A percentile compares a stretch with the other conserved stretches of the same genome.
Conservation (phyloP, 768 basidiomycete genomes). For the Cystofilobasidium capitatum region DNA sequence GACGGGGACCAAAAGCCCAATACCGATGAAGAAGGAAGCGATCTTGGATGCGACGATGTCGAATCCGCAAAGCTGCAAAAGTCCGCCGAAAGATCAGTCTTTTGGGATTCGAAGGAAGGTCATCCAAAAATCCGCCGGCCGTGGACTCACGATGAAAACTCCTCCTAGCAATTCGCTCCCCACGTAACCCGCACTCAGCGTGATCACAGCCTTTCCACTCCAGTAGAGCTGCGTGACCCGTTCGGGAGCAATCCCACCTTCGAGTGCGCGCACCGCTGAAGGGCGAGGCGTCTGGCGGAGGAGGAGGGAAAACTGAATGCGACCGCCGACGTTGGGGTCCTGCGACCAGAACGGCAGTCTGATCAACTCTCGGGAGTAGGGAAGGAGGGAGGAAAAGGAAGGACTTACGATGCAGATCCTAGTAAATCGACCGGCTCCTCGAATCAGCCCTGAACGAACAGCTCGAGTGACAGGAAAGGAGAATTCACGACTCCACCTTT, state of each 20-base stretch:
- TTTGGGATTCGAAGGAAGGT: background rate
- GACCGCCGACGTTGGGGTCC: slow-evolving; percentile 71
- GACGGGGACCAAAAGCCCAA: slow-evolving; percentile 76
- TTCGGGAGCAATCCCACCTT: slow-evolving; percentile 60
- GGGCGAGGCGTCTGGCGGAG: slow-evolving; percentile 16
- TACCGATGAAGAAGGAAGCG: slow-evolving; percentile 76
- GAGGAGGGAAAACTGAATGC: slow-evolving; percentile 43
- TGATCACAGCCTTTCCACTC: background rate
- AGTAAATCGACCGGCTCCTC: slow-evolving; percentile 59
- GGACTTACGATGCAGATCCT: slow-evolving; percentile 62
- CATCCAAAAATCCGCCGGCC: background rate
- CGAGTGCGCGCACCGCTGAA: slow-evolving; percentile 60
- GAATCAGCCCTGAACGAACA: background rate
- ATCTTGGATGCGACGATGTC: slow-evolving; percentile 85
- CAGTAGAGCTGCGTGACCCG: slow-evolving; percentile 9
- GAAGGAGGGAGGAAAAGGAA: background rate
- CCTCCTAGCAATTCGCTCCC: slow-evolving; percentile 75
- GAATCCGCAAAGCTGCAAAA: slow-evolving; percentile 47
- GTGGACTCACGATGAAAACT: slow-evolving; percentile 57
- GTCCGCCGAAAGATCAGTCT: background rate
- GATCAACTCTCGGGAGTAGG: background rate
- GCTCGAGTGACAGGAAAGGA: background rate
- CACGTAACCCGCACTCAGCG: slow-evolving; percentile 50
- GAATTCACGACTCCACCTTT: background rate
- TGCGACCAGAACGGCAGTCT: background rate